phyloP scores from a whole-genome alignment of 805 yeast genomes.

The Pachysolen tannophilus region DNA sequence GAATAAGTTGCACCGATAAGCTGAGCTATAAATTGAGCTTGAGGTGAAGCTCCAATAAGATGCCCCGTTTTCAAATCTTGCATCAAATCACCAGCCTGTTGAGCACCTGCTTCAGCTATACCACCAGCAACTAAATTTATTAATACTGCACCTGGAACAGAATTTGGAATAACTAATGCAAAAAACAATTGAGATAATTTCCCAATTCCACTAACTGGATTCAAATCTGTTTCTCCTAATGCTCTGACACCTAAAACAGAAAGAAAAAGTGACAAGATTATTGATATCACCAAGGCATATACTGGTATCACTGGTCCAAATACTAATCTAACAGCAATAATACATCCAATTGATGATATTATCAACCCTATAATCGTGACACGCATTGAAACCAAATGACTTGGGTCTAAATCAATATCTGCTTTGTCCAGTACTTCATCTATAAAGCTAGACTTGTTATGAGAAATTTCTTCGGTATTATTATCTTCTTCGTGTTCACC shows the following conservation, averaged over 20 bases:
- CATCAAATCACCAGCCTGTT: conserved; percentile 97
- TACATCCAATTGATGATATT: conserved; percentile 59
- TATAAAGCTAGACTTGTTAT: too few relatives aligned
- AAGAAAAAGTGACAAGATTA: conserved; percentile 66
- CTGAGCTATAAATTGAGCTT: conserved; percentile 88
- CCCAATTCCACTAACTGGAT: conserved; percentile 96
- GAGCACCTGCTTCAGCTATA: conserved; percentile 97
- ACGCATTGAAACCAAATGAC: conserved; percentile 41
- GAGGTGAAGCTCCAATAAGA: conserved; percentile 83
- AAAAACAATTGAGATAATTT: conserved; percentile 85
- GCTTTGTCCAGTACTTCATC: conserved; percentile 12
- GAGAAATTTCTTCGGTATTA: conserved; percentile 7
- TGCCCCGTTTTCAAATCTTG: conserved; percentile 96
- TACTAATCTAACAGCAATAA: conserved; percentile 52
- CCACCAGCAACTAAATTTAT: conserved; percentile 93
- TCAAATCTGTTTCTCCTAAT: conserved; percentile 91
- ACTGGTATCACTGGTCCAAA: conserved; percentile 70
- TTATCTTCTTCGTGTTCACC: conserved; percentile 8
- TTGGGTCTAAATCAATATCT: conserved; percentile 29
- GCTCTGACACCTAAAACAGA: conserved; percentile 90
- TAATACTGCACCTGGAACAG: conserved; percentile 73
- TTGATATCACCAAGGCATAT: conserved; percentile 60
- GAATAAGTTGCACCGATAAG: conserved; percentile 84
- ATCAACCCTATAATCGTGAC: conserved; percentile 54
- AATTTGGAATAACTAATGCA: conserved; percentile 68